These are phyloP conservation scores for Ustilago trichophora DNA, from an alignment of 1,284 basidiomycete species.

Conservation along the genomic window DNA sequence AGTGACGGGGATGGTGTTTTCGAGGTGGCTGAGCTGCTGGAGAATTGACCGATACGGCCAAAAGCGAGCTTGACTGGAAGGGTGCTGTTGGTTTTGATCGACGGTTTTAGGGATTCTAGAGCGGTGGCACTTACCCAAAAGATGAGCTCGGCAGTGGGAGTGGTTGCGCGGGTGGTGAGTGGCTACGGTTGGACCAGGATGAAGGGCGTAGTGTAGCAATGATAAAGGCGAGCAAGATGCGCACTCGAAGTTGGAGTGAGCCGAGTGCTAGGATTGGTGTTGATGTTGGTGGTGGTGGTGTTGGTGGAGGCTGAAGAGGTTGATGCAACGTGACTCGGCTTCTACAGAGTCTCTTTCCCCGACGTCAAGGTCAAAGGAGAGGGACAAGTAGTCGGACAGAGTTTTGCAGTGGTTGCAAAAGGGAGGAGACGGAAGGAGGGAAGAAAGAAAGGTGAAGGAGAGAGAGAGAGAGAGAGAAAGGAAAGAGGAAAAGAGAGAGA, in stretches of 20 bases:
- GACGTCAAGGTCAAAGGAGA: background rate
- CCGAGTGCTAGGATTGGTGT: background rate
- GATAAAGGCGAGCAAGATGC: background rate
- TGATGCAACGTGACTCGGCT: conserved; percentile 21
- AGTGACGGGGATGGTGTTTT: no score
- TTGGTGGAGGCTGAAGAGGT: background rate
- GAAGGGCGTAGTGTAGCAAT: no score
- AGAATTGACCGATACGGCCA: no score
- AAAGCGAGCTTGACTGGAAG: no score
- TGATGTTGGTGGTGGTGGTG: conserved; percentile 1
- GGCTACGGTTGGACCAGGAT: no score
- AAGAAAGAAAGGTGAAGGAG: background rate
- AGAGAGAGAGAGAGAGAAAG: conserved; percentile 1
- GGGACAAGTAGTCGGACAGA: conserved; percentile 29
- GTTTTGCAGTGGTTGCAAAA: conserved; percentile 13
- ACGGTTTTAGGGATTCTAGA: no score
- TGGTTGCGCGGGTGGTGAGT: no score
- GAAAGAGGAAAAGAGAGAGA: background rate
- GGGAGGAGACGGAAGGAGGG: background rate
- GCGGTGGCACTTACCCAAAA: no score
- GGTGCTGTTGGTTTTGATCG: no score
- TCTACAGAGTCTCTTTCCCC: conserved; percentile 17
- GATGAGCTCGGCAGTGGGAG: no score
- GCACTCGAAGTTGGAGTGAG: background rate
- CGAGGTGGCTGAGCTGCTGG: no score